phyloP scores from a whole-genome alignment of 164 flowering plant genomes.

The Macadamia tetraphylla region DNA sequence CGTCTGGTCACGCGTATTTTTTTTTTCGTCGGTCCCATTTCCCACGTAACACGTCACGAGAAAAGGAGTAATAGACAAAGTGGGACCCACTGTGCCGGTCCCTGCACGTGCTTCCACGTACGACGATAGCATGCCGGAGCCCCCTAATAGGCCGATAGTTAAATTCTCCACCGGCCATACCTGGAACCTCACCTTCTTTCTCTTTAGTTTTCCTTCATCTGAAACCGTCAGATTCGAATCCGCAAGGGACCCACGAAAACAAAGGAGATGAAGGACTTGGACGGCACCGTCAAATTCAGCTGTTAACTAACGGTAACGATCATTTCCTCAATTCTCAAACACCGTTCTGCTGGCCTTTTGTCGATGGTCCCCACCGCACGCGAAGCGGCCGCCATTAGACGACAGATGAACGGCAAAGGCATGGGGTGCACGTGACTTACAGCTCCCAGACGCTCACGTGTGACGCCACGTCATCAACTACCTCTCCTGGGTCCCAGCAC shows the following conservation, averaged over 20 bases:
- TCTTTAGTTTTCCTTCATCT: too few relatives aligned
- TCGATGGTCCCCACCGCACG: conserved; percentile 55
- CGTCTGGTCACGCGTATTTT: background rate
- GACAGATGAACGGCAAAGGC: conserved; percentile 41
- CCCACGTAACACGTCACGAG: conserved; percentile 9
- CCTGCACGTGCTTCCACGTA: conserved; percentile 19
- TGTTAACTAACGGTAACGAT: background rate
- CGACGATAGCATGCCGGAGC: background rate
- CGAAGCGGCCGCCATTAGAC: conserved; percentile 33
- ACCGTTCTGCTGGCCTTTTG: background rate
- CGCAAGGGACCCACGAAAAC: too few relatives aligned
- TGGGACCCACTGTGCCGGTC: background rate
- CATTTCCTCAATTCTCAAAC: background rate
- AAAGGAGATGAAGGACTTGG: background rate
- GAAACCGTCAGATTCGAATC: background rate
- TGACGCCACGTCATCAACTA: conserved; percentile 27
- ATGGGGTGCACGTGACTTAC: conserved; percentile 69
- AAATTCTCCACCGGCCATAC: too few relatives aligned
- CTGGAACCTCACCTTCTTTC: too few relatives aligned
- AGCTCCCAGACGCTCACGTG: conserved; percentile 15
- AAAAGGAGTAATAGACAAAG: background rate
- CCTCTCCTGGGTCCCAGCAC: conserved; percentile 13
- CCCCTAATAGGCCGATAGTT: too few relatives aligned
- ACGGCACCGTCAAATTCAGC: background rate
- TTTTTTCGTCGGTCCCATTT: background rate